Evolutionary conservation across 495 filamentous ascomycete species (phyloP), one percentile per base, ranked within the genome.

Genomic region (Podospora pseudoanserina): DNA sequence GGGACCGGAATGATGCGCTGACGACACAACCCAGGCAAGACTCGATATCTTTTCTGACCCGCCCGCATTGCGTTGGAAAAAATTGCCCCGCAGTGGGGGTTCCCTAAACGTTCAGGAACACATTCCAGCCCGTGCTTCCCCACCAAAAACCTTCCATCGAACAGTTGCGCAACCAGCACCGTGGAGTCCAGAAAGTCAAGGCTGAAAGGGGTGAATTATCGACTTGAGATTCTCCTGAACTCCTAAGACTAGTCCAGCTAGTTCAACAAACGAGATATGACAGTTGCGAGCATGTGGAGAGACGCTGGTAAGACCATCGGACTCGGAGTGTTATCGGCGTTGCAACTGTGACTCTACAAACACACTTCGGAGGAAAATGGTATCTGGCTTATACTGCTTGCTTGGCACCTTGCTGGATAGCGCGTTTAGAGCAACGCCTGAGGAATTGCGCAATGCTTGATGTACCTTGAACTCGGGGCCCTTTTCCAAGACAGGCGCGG

Each of bases 61-160:
- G 15, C 30, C 30, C 7, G 30, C 1, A 11, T 18, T 18, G 13
- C 15, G 39, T 49, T 49, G 39, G 15, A 28, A 5, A 30, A 20
- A 27, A 15, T 56, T 67, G 72, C 72, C 70, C 68, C 72, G 65
- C 72, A 67, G 73, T 71, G 39, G 39, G 34, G 39, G 9, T 49
- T 49, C 39, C 39, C 30, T 5, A 49, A 16, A 11, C 5, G 39
- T 49, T 16, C 39, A 49, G 39, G 39, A 49, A 49, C 39, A 11
- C 39, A 49, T 18, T 16, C 39, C 39, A 49, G 39, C 1, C 39
- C 39, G 39, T 49, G 39, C 39, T 49, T 49, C 39, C 39, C 39
- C 39, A 49, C 39, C 39, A 11, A 16, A 49, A 49, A 49, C 39
- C 39, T 49, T 49, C 39, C 9, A 49, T 13, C 9, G 15, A 49